Conservation (phyloP, 108 stramenopile species). For the Cyclotella kingstonii region DNA sequence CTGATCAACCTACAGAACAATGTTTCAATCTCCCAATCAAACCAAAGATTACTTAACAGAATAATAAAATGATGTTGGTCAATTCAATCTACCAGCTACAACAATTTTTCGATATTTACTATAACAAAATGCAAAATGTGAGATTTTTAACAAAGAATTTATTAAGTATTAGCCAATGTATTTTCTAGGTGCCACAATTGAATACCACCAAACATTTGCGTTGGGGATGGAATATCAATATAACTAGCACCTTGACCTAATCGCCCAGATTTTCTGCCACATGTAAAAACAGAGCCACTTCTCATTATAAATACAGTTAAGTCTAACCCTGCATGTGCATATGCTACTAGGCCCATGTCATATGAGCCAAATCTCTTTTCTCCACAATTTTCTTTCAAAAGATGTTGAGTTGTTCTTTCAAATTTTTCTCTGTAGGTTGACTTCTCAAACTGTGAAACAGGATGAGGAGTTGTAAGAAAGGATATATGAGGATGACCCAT, state of each 20-base stretch:
- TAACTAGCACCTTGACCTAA: constrained; percentile 60
- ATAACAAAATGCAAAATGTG: no score
- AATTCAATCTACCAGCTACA: no score
- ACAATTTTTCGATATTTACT: no score
- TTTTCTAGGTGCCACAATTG: constrained; percentile 42
- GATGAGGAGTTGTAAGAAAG: constrained; percentile 7
- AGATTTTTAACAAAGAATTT: no score
- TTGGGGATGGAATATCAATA: constrained; percentile 37
- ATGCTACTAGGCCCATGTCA: constrained; percentile 6
- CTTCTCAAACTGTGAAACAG: constrained; percentile 6
- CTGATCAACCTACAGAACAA: no score
- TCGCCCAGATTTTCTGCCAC: constrained; percentile 61
- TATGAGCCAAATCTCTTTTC: background rate
- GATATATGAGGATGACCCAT: background rate
- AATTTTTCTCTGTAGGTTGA: constrained; percentile 9
- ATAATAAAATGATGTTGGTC: no score
- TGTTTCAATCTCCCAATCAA: no score
- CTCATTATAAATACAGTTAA: constrained; percentile 48
- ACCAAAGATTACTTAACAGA: no score
- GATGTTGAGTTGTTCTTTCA: background rate
- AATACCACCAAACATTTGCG: constrained; percentile 63
- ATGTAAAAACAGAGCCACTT: constrained; percentile 58
- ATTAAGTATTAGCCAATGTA: background rate
- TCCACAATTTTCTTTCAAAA: no score
- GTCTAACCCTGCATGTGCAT: constrained; percentile 67